These are phyloP conservation scores for Sordaria brevicollis DNA, from an alignment of 495 filamentous ascomycete genomes.

Conservation along the genomic window DNA sequence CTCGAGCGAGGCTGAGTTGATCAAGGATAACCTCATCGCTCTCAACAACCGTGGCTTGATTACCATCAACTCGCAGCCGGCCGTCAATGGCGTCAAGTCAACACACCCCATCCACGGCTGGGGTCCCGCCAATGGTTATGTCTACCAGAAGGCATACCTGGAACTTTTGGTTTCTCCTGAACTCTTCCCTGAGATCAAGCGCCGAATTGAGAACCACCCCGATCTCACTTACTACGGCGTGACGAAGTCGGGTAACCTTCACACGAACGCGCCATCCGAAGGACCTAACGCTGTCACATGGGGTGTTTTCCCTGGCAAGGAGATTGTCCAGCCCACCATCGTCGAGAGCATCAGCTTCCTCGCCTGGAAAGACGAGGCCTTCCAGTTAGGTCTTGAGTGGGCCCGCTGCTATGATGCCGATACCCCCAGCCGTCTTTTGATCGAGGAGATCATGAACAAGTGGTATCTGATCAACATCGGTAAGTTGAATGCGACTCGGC, in stretches of 20 bases:
- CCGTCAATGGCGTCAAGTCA: slow-evolving; percentile 86
- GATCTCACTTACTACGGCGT: slow-evolving; percentile 91
- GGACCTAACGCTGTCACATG: slow-evolving; percentile 96
- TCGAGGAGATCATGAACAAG: slow-evolving; percentile 72
- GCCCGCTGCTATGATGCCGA: slow-evolving; percentile 72
- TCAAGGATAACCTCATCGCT: slow-evolving; percentile 64
- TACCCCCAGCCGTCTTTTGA: slow-evolving; percentile 72
- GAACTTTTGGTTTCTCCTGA: slow-evolving; percentile 79
- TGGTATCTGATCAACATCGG: slow-evolving; percentile 97
- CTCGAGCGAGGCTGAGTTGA: slow-evolving; percentile 64
- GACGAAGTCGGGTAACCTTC: slow-evolving; percentile 65
- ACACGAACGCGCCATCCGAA: slow-evolving; percentile 74
- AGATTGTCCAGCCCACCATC: slow-evolving; percentile 99
- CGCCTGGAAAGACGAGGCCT: slow-evolving; percentile 98
- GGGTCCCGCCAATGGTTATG: slow-evolving; percentile 90
- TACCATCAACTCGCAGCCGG: slow-evolving; percentile 96
- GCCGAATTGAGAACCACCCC: slow-evolving; percentile 65
- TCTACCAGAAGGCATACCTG: slow-evolving; percentile 97
- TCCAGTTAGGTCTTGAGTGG: slow-evolving; percentile 86
- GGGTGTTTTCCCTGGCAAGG: slow-evolving; percentile 97
- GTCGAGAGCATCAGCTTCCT: slow-evolving; percentile 96
- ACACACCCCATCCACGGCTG: slow-evolving; percentile 81
- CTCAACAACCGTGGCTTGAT: slow-evolving; percentile 81
- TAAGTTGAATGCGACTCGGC: slow-evolving; percentile 29
- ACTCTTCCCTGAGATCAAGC: slow-evolving; percentile 65